Evolutionary conservation across 1,139 yeast genomes (phyloP), one percentile per base, ranked within the genome.

Genomic region (Geotrichum citri-aurantii): DNA sequence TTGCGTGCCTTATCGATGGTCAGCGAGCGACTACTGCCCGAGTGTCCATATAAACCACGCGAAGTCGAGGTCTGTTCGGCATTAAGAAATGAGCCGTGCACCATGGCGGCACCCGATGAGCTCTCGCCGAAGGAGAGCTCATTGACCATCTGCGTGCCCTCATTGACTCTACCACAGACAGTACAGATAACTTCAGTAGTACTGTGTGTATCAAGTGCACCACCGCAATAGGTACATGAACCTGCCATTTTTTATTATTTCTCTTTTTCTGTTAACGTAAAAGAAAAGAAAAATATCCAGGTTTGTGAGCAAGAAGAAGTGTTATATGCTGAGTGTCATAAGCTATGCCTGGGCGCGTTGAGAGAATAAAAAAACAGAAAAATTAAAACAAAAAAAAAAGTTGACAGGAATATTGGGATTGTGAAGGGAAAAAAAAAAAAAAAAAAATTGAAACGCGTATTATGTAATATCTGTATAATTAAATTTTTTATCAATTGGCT

Each of bases 41-140:
- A 70, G 54, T 68, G 71, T 65, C 84, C 85, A 59, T 68, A 66
- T 44, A 78, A 80, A 50, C 82, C 85, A 55, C 81, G 79, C 65
- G 81, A 82, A 3, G 84, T 77, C 0, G 92, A 96, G 7, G 87
- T 78, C 72, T 92, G 97, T 69, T 90, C 98, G 0, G 90, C 86
- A 48, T 91, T 89, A 50, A 93, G 86, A 80, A 89, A 92, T 49
- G 95, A 84, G 68, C 99, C 99, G 65, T 91, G 96, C 1, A 93
- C 97, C 61, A 88, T 83, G 42, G 99, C 97, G 10, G 96, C 98
- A 65, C 99, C 99, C 29, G 86, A 80, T 12, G 96, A 81, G 2
- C 91, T 81, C 69, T 95, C 99, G 49, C 95, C 95, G 74, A 92
- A 93, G 23, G 95, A 89, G 60, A 95, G 95, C 70, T 95, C 99